Evolutionary conservation across 495 filamentous ascomycete genomes (phyloP), one percentile per base, ranked within the genome.

Genomic region (Hypoxylon subgilvum): DNA sequence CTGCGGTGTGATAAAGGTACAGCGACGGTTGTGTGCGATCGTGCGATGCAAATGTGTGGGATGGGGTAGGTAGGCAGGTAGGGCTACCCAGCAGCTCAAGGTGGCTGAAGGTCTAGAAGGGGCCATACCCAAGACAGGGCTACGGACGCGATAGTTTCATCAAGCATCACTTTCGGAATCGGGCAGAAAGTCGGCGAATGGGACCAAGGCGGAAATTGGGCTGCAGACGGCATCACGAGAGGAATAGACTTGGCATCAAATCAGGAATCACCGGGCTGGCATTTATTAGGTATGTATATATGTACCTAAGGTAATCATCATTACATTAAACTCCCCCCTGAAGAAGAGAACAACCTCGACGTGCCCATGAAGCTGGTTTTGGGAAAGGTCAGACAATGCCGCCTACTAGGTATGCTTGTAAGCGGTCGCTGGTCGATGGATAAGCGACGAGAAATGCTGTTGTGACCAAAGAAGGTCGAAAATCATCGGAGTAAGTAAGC

Each of bases 1-100:
- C n/a, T 54, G 43, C 44, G 6, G 57, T 54, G 50, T 61, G 50
- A 54, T 54, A 38, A n/a, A 32, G 34, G 38, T 32, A 48, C 57
- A 25, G 21, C 49, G 36, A 32, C 31, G 1, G 23, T 54, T 38
- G 57, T 36, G 35, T 19, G 21, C 27, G 21, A 34, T 34, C 23
- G 23, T 27, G 23, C 23, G 23, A 41, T 44, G 49, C 49, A 47
- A 61, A n/a, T n/a, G n/a, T 49, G 49, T 31, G 22, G 25, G 31
- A 48, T 60, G 27, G 47, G 31, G 61, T 21, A 45, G 23, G 16
- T n/a, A n/a, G n/a, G n/a, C n/a, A n/a, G n/a, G n/a, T n/a, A n/a
- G n/a, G n/a, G n/a, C n/a, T n/a, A n/a, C 27, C 27, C 28, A 4
- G 43, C 19, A 31, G 27, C 27, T 28, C 21, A 3, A 14, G 21